phyloP scores from a whole-genome alignment of 1,284 basidiomycete species.

The Fomes fomentarius region DNA sequence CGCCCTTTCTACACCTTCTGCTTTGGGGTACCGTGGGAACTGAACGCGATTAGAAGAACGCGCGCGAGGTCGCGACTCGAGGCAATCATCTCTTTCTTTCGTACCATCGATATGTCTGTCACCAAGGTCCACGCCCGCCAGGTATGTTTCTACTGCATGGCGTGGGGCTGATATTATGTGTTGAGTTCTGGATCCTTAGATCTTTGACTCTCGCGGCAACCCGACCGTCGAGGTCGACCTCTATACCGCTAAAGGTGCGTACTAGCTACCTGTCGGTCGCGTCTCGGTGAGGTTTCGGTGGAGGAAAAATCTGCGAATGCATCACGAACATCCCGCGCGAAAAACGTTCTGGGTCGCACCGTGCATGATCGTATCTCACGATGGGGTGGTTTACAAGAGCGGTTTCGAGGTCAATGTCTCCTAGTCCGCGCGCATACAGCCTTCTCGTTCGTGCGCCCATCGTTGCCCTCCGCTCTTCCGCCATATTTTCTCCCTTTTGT shows the following conservation, averaged over 20 bases:
- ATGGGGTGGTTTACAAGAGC: neutral
- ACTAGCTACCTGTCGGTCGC: too few relatives aligned
- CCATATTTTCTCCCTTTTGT: neutral
- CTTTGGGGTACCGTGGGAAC: slow-evolving; percentile 18
- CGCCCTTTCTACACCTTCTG: too few relatives aligned
- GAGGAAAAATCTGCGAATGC: too few relatives aligned
- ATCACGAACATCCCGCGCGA: too few relatives aligned
- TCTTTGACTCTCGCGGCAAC: slow-evolving; percentile 97
- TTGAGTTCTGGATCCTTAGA: slow-evolving; percentile 73
- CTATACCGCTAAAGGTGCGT: slow-evolving; percentile 79
- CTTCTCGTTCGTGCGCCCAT: neutral
- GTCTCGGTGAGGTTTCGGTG: too few relatives aligned
- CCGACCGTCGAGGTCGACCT: slow-evolving; percentile 97
- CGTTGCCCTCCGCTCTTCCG: slow-evolving; percentile 10
- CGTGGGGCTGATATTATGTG: neutral
- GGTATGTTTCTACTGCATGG: slow-evolving; percentile 46
- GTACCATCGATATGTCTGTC: slow-evolving; percentile 69
- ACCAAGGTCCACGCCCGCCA: slow-evolving; percentile 88
- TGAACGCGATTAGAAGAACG: slow-evolving; percentile 19
- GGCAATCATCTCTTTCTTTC: slow-evolving; percentile 25
- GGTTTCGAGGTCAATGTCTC: neutral
- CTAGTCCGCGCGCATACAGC: neutral
- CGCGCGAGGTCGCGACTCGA: slow-evolving; percentile 10
- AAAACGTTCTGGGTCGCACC: too few relatives aligned
- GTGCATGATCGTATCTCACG: neutral